Conservation (phyloP, 1,139 yeast species). For the Spathaspora sp. region DNA sequence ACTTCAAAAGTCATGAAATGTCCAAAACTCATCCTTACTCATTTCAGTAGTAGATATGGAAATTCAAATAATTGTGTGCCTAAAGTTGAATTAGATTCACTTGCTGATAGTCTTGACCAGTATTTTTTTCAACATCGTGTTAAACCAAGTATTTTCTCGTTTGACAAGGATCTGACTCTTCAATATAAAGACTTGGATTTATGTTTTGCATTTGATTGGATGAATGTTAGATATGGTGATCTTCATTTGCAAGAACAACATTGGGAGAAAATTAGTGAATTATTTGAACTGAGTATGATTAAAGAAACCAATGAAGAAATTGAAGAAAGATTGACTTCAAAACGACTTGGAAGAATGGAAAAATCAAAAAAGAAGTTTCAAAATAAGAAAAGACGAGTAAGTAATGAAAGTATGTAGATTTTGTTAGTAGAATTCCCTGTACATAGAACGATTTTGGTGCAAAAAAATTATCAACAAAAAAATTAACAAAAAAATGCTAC, state of each 20-base stretch:
- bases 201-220: constrained; percentile 44
- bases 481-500: too few species aligned
- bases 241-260: constrained; percentile 12
- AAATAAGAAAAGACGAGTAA: constrained; percentile 11
- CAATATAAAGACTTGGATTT: constrained; percentile 23
- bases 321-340: constrained; percentile 37
- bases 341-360: constrained; percentile 17
- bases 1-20: constrained; percentile 75
- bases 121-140: constrained; percentile 25
- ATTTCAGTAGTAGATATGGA: constrained; percentile 89
- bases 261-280: constrained; percentile 10
- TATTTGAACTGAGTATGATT: constrained; percentile 8
- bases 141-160: constrained; percentile 27
- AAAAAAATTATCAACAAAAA: not conserved
- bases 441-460: not conserved
- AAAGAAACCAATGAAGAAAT: constrained; percentile 17
- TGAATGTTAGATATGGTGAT: constrained; percentile 29
- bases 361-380: constrained; percentile 21
- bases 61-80: constrained; percentile 51
- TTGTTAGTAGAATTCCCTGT: not conserved
- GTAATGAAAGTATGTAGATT: not conserved
- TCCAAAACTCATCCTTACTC: constrained; percentile 72
- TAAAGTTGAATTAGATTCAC: constrained; percentile 22
- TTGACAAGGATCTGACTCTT: constrained; percentile 12
- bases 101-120: constrained; percentile 23